A percentile compares a stretch with the other conserved stretches of the same genome.
phyloP scores from a whole-genome alignment of 1,139 yeast species.

The Candida sp. region DNA sequence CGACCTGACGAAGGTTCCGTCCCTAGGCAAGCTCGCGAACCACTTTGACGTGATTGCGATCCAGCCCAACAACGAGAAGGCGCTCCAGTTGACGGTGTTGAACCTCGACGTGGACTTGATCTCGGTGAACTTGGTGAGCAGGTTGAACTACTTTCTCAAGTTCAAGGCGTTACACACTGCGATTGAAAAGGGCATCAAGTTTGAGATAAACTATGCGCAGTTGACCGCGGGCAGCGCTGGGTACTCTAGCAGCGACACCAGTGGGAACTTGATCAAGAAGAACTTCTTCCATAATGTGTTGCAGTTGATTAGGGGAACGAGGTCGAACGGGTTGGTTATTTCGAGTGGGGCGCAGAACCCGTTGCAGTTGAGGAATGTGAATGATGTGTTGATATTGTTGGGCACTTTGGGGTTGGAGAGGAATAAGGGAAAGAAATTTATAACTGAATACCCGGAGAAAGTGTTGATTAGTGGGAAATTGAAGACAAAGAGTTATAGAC shows the following conservation, averaged over 20 bases:
- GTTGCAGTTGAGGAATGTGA: constrained; percentile 62
- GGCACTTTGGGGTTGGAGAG: constrained; percentile 71
- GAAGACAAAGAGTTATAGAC: constrained; percentile 72
- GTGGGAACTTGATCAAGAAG: constrained; percentile 41
- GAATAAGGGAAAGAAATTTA: constrained; percentile 63
- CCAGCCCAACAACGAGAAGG: constrained; percentile 80
- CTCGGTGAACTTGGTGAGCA: constrained; percentile 66
- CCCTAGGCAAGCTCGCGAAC: constrained; percentile 62
- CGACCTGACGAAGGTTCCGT: constrained; percentile 80
- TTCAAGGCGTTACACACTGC: constrained; percentile 90
- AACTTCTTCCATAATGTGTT: constrained; percentile 73
- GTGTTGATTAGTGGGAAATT: constrained; percentile 76
- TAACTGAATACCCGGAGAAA: constrained; percentile 61
- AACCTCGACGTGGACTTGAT: constrained; percentile 81
- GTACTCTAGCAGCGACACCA: constrained; percentile 21
- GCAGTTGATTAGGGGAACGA: constrained; percentile 80
- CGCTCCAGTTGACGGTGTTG: constrained; percentile 73
- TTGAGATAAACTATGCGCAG: constrained; percentile 77
- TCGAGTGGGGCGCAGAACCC: constrained; percentile 76
- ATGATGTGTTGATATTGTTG: constrained; percentile 71
- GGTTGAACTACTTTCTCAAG: constrained; percentile 78
- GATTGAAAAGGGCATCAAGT: constrained; percentile 77
- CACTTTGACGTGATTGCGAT: constrained; percentile 83
- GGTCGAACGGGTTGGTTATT: constrained; percentile 79
- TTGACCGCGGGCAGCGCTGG: constrained; percentile 48